phyloP scores from a whole-genome alignment of 2,329 filamentous ascomycete species.

The Hypoxylon sp. region DNA sequence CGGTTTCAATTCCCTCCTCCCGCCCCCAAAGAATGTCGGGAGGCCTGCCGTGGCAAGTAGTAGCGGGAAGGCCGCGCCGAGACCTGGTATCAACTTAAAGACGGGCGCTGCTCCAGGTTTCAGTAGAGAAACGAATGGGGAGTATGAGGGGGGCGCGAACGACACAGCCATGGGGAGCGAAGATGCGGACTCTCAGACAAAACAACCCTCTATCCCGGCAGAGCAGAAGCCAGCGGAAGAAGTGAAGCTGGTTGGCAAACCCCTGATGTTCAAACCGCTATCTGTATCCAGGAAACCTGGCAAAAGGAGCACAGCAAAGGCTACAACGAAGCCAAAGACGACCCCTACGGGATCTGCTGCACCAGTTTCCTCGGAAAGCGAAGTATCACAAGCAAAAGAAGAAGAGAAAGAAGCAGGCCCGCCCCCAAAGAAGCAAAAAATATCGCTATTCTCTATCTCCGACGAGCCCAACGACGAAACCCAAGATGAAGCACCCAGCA shows the following conservation, averaged over 20 bases:
- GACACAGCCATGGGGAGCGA: slow-evolving; percentile 45
- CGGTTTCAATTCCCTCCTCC: slow-evolving; percentile 88
- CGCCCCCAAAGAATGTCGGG: slow-evolving; percentile 79
- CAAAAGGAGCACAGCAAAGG: slow-evolving; percentile 73
- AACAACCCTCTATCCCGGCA: slow-evolving; percentile 66
- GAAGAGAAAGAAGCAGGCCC: slow-evolving; percentile 40
- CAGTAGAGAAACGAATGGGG: slow-evolving; percentile 68
- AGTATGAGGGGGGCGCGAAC: slow-evolving; percentile 47
- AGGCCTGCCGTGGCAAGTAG: slow-evolving; percentile 55
- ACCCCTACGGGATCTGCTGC: slow-evolving; percentile 23
- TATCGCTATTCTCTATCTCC: slow-evolving; percentile 79
- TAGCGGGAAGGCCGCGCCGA: slow-evolving; percentile 58
- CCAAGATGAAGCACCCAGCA: slow-evolving; percentile 46
- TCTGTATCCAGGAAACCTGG: slow-evolving; percentile 83
- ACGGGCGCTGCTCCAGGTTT: slow-evolving; percentile 89
- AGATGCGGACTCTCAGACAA: slow-evolving; percentile 56
- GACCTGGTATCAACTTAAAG: slow-evolving; percentile 79
- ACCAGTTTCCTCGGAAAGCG: slow-evolving; percentile 36
- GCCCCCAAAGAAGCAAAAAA: slow-evolving; percentile 68
- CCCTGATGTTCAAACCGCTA: slow-evolving; percentile 89
- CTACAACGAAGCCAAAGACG: slow-evolving; percentile 39
- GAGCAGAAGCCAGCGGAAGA: slow-evolving; percentile 73
- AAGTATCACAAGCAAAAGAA: slow-evolving; percentile 8
- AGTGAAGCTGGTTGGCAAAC: slow-evolving; percentile 80
- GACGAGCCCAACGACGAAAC: slow-evolving; percentile 54